These are phyloP conservation scores for Pseudofabraea citricarpa DNA, from an alignment of 2,329 filamentous ascomycete genomes.

Conservation along the genomic window DNA sequence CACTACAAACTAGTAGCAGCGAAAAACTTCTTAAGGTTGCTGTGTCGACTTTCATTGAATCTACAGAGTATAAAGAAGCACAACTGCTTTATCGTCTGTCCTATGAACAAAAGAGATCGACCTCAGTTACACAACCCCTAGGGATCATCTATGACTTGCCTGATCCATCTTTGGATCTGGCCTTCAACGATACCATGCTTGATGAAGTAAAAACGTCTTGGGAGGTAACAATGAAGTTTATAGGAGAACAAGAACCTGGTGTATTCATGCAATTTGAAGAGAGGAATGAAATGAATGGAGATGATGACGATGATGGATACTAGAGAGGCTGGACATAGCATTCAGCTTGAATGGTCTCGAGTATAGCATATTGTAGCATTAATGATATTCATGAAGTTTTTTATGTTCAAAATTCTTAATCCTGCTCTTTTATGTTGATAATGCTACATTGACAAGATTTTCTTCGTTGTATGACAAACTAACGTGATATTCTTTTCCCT, in stretches of 20 bases:
- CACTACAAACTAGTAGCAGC: constrained; percentile 12
- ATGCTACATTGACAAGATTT: no score
- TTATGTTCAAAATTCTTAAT: no score
- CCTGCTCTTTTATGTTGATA: no score
- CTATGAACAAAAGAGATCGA: constrained; percentile 46
- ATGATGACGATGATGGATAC: constrained; percentile 52
- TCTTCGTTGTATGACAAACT: no score
- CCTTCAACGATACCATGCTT: constrained; percentile 69
- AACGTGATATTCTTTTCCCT: no score
- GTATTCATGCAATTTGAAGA: constrained; percentile 77
- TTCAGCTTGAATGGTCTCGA: no score
- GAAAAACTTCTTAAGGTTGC: constrained; percentile 27
- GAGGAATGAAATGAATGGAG: constrained; percentile 55
- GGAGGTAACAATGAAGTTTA: constrained; percentile 49
- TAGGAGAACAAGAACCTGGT: constrained; percentile 26
- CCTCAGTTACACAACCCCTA: constrained; percentile 17
- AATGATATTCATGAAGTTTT: no score
- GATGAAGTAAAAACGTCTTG: constrained; percentile 66
- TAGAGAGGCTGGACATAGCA: no score
- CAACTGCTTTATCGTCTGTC: constrained; percentile 45
- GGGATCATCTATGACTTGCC: constrained; percentile 50
- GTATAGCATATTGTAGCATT: no score
- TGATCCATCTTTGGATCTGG: constrained; percentile 56
- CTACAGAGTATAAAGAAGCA: constrained; percentile 22
- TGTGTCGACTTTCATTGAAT: constrained; percentile 36